Evolutionary conservation across 1,284 basidiomycete genomes (phyloP).

Genomic region (Sanguinoderma infundibulare): DNA sequence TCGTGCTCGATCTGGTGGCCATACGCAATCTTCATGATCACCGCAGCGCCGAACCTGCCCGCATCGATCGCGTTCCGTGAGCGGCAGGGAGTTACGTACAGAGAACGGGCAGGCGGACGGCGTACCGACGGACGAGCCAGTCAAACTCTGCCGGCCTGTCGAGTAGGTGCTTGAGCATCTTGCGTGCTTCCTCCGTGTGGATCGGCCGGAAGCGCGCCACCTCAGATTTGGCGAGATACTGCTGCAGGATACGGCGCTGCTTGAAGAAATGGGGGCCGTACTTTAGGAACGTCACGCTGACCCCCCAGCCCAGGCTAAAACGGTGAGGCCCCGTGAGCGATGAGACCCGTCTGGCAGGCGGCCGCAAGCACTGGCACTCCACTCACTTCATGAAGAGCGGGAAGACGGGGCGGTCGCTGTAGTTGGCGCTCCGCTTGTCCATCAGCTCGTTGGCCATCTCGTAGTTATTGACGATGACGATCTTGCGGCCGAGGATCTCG

Average conservation of each 20-base stretch:
- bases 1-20: slow-evolving; percentile 28
- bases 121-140: slow-evolving; percentile 26
- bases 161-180: slow-evolving; percentile 27
- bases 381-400: slow-evolving; percentile 29
- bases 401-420: slow-evolving; percentile 40
- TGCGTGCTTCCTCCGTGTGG: slow-evolving; percentile 27
- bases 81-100: slow-evolving; percentile 6
- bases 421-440: slow-evolving; percentile 41
- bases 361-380: too few relatives aligned
- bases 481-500: slow-evolving; percentile 36
- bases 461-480: slow-evolving; percentile 41
- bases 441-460: slow-evolving; percentile 41
- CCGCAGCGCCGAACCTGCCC: slow-evolving; percentile 21
- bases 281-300: slow-evolving; percentile 23
- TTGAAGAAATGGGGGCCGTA: slow-evolving; percentile 32
- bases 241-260: slow-evolving; percentile 32
- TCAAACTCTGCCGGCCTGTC: slow-evolving; percentile 27
- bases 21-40: slow-evolving; percentile 34
- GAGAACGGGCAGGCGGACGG: not conserved
- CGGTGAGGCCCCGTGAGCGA: too few relatives aligned
- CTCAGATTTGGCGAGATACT: slow-evolving; percentile 27
- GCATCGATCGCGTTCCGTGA: not conserved
- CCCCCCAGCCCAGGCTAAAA: slow-evolving; percentile 22
- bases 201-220: slow-evolving; percentile 25
- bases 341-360: too few relatives aligned